phyloP scores from a whole-genome alignment of 83 land plant species.

The Thuja plicata region DNA sequence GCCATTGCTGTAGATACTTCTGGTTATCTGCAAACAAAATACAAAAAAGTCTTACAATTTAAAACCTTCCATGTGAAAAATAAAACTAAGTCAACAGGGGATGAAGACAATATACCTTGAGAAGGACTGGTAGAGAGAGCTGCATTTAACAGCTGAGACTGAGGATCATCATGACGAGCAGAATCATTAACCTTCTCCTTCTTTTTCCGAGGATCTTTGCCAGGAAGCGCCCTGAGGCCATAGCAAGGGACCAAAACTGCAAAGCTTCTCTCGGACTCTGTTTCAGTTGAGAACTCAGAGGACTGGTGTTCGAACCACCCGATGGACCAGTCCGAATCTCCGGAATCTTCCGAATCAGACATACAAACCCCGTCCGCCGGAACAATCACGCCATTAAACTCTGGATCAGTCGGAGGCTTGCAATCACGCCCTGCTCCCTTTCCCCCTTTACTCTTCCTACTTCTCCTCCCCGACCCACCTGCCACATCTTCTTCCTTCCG shows the following conservation, averaged over 20 bases:
- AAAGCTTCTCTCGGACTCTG: conserved; percentile 32
- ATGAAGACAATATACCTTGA: background rate
- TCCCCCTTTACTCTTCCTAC: background rate
- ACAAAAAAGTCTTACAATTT: background rate
- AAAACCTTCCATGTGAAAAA: background rate
- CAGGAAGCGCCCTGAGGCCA: conserved; percentile 19
- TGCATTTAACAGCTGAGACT: background rate
- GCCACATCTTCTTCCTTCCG: background rate
- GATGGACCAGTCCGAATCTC: conserved; percentile 44
- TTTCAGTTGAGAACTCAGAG: conserved; percentile 20
- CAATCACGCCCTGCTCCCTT: background rate
- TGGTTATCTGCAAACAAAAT: conserved; percentile 4
- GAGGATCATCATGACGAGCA: background rate
- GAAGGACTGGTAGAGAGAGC: background rate
- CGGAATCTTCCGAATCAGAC: conserved; percentile 41
- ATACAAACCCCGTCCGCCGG: conserved; percentile 24
- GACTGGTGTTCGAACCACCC: conserved; percentile 53
- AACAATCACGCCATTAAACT: conserved; percentile 36
- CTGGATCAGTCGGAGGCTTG: conserved; percentile 16
- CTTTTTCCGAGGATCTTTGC: background rate
- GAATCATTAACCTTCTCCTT: background rate
- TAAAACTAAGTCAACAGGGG: background rate
- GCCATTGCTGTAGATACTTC: background rate
- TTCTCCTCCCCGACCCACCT: background rate
- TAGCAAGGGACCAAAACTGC: conserved; percentile 46